Conservation (phyloP, 257 asterid genomes). For the Gentiana straminea region DNA sequence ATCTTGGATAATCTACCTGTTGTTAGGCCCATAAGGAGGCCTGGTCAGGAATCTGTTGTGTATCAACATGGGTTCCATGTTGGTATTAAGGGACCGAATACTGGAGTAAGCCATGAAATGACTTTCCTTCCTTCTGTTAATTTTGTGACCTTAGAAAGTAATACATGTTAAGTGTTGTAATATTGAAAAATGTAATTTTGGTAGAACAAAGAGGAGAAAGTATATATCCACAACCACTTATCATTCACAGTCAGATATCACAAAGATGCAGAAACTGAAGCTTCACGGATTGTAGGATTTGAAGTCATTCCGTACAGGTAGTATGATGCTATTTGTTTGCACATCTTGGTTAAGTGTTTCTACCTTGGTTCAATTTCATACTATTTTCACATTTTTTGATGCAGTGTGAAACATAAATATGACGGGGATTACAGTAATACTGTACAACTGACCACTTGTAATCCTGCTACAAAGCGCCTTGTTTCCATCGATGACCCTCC, state of each 20-base stretch:
- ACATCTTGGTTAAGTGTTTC: not conserved
- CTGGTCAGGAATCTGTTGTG: slow-evolving; percentile 35
- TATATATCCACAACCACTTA: slow-evolving; percentile 68
- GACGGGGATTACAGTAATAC: slow-evolving; percentile 65
- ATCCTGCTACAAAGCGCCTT: slow-evolving; percentile 70
- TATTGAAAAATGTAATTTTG: slow-evolving; percentile 10
- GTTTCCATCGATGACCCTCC: slow-evolving; percentile 62
- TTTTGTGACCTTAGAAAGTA: not conserved
- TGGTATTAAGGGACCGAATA: slow-evolving; percentile 62
- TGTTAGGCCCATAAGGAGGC: slow-evolving; percentile 58
- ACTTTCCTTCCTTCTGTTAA: not conserved
- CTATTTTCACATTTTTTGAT: slow-evolving; percentile 1
- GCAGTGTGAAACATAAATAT: slow-evolving; percentile 74
- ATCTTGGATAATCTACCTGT: slow-evolving; percentile 89
- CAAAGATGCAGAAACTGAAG: slow-evolving; percentile 55
- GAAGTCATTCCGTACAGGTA: slow-evolving; percentile 83
- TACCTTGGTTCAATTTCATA: slow-evolving; percentile 9
- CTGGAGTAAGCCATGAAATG: slow-evolving; percentile 48
- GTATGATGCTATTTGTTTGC: slow-evolving; percentile 3
- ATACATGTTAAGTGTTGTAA: slow-evolving; percentile 3
- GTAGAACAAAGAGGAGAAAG: slow-evolving; percentile 56
- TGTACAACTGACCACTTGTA: slow-evolving; percentile 58
- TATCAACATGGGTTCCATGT: slow-evolving; percentile 77
- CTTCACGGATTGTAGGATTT: slow-evolving; percentile 85
- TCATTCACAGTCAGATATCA: slow-evolving; percentile 68